These are phyloP conservation scores for Penicillium turbatum DNA, from an alignment of 495 filamentous ascomycete species.

Conservation along the genomic window DNA sequence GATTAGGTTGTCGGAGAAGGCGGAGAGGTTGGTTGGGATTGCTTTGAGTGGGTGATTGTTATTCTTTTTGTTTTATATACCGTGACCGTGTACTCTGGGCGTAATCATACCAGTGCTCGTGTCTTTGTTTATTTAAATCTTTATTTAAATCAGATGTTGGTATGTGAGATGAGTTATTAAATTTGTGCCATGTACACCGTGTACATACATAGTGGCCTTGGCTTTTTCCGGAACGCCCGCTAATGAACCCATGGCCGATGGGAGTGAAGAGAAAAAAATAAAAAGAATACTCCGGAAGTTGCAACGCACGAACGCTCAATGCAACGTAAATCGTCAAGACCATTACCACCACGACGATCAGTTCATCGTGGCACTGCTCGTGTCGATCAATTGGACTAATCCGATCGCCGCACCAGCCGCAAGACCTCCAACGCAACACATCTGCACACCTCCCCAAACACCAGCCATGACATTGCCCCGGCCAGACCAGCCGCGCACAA, in stretches of 20 bases:
- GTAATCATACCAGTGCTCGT: too few relatives aligned
- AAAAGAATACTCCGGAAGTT: not conserved
- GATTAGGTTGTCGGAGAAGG: conserved; percentile 59
- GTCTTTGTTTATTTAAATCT: too few relatives aligned
- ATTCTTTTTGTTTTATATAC: too few relatives aligned
- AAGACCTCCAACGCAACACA: conserved; percentile 62
- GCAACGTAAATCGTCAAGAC: not conserved
- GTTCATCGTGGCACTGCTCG: conserved; percentile 8
- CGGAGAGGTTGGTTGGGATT: conserved; percentile 49
- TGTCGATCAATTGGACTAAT: conserved; percentile 49
- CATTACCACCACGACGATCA: not conserved
- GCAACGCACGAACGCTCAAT: conserved; percentile 3
- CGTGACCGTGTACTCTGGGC: too few relatives aligned
- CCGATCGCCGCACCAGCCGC: conserved; percentile 63
- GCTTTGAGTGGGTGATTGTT: conserved; percentile 6
- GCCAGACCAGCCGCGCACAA: conserved; percentile 37
- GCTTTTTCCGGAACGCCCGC: not conserved
- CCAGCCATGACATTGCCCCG: conserved; percentile 39
- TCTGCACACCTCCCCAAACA: conserved; percentile 53
- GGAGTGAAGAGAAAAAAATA: conserved; percentile 1
- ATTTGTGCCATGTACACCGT: too few relatives aligned
- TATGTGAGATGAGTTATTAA: too few relatives aligned
- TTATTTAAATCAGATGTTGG: too few relatives aligned
- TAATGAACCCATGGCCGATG: not conserved
- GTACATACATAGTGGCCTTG: too few relatives aligned